Evolutionary conservation across 2,329 filamentous ascomycete species (phyloP), one percentile per base, ranked within the genome.

Genomic region (Trichoderma arundinaceum): DNA sequence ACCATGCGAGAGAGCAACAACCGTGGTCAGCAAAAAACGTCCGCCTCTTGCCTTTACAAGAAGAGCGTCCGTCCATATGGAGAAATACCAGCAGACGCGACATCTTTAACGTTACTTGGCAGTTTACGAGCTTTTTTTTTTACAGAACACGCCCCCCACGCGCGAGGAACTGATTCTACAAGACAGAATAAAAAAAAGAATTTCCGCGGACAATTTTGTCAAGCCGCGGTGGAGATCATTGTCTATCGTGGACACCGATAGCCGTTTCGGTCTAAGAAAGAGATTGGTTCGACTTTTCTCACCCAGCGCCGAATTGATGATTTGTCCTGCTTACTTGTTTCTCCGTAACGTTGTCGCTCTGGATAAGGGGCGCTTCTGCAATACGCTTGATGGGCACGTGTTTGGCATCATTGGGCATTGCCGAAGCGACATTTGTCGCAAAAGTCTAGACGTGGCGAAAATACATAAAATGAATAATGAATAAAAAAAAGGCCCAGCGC

Each of bases 401-500:
- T 62, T n/a, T 13, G 52, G 46, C 49, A 52, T 53, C 17, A 46
- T 62, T 62, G 48, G 59, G 35, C 59, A 53, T 38, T 54, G 49
- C n/a, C 49, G 28, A 43, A 52, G 57, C 57, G 13, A 32, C 13
- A 38, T 43, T 46, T 19, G 39, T 53, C 28, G 39, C 49, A 57
- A 43, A 39, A 7, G 3, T 35, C 28, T 38, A 17, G 59, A 28
- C 22, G 22, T 28, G 22, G 22, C 22, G 22, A 39, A 57, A 38
- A 10, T 38, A 7, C 3, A 38, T 38, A 38, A 38, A 17, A 28
- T 32, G 15, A 9, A 17, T 17, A 12, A 49, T 32, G 32, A 49
- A 22, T 28, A 46, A 2, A 38, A 7, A 46, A 12, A 15, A 2
- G 22, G 22, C 22, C 22, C 22, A 28, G 6, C 4, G 33, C 12